Evolutionary conservation across 139 green algal genomes (phyloP).

Genomic region (Trebouxia sp.): DNA sequence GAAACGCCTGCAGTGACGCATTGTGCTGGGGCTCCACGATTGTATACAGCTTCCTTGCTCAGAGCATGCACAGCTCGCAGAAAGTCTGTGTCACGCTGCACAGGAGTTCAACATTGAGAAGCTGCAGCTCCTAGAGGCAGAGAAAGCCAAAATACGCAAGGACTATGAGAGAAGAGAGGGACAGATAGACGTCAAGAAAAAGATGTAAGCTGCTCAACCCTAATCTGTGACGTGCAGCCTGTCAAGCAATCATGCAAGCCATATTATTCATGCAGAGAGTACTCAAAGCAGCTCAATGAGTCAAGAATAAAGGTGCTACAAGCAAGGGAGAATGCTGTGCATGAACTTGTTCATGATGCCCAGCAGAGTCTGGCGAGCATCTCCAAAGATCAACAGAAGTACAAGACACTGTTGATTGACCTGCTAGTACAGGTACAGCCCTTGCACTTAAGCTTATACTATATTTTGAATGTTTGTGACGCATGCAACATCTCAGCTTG

Average conservation of each 20-base stretch:
- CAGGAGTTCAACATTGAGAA: constrained; percentile 99
- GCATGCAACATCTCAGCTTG: no score
- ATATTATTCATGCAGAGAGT: constrained; percentile 72
- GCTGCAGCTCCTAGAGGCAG: constrained; percentile 93
- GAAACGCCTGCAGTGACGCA: no score
- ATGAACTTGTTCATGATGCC: constrained; percentile 62
- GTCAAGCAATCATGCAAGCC: background rate
- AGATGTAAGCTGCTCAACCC: constrained; percentile 74
- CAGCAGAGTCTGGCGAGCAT: constrained; percentile 63
- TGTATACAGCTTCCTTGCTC: background rate
- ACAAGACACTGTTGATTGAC: constrained; percentile 83
- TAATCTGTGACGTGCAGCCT: background rate
- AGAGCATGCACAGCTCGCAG: background rate
- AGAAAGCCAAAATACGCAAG: constrained; percentile 93
- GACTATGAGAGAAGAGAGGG: constrained; percentile 95
- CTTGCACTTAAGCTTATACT: no score
- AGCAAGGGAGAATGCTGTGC: constrained; percentile 84
- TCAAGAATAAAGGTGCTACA: constrained; percentile 90
- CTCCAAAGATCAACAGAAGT: constrained; percentile 66
- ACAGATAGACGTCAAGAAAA: constrained; percentile 96
- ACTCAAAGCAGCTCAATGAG: constrained; percentile 96
- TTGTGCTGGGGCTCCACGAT: no score
- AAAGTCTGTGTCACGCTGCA: background rate
- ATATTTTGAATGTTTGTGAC: no score
- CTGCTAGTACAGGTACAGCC: constrained; percentile 91